Conservation (phyloP, 2,329 filamentous ascomycete species). For the Myriangium duriaei region DNA sequence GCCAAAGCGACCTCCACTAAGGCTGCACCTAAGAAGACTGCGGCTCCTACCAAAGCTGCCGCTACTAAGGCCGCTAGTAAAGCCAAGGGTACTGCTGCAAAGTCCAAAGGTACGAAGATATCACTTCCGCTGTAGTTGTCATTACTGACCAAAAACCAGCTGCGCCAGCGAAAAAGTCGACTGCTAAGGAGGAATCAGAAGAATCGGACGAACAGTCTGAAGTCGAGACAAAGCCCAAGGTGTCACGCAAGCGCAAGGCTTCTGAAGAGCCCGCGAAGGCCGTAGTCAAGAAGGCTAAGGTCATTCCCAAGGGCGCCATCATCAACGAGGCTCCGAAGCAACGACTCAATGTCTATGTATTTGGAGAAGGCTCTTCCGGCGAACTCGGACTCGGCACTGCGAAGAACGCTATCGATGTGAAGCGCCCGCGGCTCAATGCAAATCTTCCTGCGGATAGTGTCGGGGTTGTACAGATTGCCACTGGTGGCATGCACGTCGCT, state of each 20-base stretch:
- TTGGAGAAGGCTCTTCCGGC: conserved; percentile 67
- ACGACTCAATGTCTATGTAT: conserved; percentile 62
- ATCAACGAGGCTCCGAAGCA: conserved; percentile 54
- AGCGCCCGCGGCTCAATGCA: conserved; percentile 58
- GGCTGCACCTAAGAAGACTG: conserved; percentile 15
- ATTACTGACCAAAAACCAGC: background rate
- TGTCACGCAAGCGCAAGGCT: conserved; percentile 15
- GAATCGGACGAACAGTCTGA: conserved; percentile 9
- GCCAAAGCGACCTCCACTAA: conserved; percentile 14
- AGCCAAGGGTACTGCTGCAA: conserved; percentile 10
- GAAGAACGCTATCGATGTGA: conserved; percentile 57
- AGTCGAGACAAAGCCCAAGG: conserved; percentile 11
- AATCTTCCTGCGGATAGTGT: conserved; percentile 44
- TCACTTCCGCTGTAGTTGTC: background rate
- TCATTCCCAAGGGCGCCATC: conserved; percentile 20
- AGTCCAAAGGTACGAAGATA: conserved; percentile 9
- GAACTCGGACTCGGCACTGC: conserved; percentile 66
- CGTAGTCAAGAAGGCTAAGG: conserved; percentile 16
- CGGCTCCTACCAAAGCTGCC: conserved; percentile 15
- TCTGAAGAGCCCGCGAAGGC: conserved; percentile 14
- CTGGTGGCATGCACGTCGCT: conserved; percentile 71
- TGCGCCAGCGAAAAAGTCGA: conserved; percentile 10
- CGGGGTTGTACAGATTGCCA: conserved; percentile 61
- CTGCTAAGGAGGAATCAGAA: background rate
- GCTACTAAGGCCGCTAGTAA: conserved; percentile 10